A percentile compares a stretch with the other conserved stretches of the same genome.
These are phyloP conservation scores for Aspergillus japonicus DNA, from an alignment of 2,329 filamentous ascomycete species.

Conservation along the genomic window DNA sequence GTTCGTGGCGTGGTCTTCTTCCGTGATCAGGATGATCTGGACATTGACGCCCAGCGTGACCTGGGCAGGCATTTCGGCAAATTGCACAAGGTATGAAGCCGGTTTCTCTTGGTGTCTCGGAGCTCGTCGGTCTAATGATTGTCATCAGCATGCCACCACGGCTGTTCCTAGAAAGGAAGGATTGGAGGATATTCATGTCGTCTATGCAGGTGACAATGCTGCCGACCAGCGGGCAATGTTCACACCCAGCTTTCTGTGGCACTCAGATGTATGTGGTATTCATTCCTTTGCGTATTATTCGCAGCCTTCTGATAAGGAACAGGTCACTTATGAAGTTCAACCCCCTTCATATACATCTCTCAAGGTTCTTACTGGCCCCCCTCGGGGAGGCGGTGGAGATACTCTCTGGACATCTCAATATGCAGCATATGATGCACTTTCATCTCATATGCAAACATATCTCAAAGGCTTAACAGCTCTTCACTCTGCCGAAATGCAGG, in stretches of 20 bases:
- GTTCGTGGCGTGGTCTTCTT: constrained; percentile 60
- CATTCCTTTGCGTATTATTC: not conserved
- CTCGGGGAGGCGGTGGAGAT: constrained; percentile 56
- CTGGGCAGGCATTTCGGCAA: constrained; percentile 55
- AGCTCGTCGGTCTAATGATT: not conserved
- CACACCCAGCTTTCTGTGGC: constrained; percentile 56
- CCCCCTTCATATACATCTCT: constrained; percentile 59
- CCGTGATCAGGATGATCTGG: constrained; percentile 54
- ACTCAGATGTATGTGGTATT: constrained; percentile 48
- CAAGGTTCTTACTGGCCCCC: constrained; percentile 55
- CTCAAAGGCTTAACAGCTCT: constrained; percentile 57
- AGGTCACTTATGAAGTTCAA: constrained; percentile 59
- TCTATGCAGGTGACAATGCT: constrained; percentile 54
- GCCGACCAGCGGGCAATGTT: constrained; percentile 56
- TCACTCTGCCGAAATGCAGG: constrained; percentile 56
- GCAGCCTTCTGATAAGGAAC: not conserved
- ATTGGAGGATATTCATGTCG: constrained; percentile 57
- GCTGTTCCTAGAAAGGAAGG: constrained; percentile 50
- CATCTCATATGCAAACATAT: constrained; percentile 57
- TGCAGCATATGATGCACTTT: constrained; percentile 58
- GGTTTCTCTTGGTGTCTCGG: not conserved
- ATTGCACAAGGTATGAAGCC: constrained; percentile 45
- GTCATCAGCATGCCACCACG: constrained; percentile 51
- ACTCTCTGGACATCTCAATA: constrained; percentile 60
- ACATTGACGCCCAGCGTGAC: constrained; percentile 53